Conservation (phyloP, 2,329 filamentous ascomycete species). For the Aspergillus aculeatinus region DNA sequence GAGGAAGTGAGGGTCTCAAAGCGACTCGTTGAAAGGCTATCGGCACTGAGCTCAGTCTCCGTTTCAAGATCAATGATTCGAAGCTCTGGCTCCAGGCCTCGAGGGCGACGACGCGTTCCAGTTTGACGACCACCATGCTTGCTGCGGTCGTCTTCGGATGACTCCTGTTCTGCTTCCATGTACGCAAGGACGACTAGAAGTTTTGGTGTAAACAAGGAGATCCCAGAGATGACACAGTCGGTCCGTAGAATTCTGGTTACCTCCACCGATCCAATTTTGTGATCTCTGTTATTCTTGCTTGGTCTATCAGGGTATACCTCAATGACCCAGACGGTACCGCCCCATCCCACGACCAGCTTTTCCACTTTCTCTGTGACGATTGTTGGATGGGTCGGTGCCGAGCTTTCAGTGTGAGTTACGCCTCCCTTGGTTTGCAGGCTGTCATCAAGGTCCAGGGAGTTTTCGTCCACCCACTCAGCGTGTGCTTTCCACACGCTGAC, state of each 20-base stretch:
- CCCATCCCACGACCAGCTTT: conserved; percentile 90
- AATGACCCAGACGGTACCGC: conserved; percentile 92
- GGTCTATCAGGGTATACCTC: conserved; percentile 76
- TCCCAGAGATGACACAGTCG: conserved; percentile 96
- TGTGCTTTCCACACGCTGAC: conserved; percentile 91
- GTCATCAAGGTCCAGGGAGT: conserved; percentile 72
- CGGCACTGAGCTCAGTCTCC: conserved; percentile 79
- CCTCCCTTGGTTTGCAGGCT: conserved; percentile 38
- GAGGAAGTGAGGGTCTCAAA: conserved; percentile 82
- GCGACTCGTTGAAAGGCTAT: conserved; percentile 79
- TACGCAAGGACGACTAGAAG: conserved; percentile 90
- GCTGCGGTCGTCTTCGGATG: conserved; percentile 58
- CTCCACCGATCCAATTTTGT: conserved; percentile 75
- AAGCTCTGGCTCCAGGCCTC: conserved; percentile 82
- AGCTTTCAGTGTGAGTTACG: conserved; percentile 41
- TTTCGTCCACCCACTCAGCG: conserved; percentile 89
- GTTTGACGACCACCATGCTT: conserved; percentile 51
- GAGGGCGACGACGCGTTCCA: conserved; percentile 69
- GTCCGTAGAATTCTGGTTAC: conserved; percentile 94
- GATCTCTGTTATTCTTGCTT: conserved; percentile 67
- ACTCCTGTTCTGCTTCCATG: conserved; percentile 69
- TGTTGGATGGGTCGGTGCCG: conserved; percentile 39
- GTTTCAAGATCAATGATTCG: conserved; percentile 86
- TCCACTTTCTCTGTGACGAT: conserved; percentile 54
- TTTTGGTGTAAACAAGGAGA: conserved; percentile 92